A percentile compares a stretch with the other conserved stretches of the same genome.
phyloP scores from a whole-genome alignment of 2,329 filamentous ascomycete genomes.

The Pseudopyrenochaeta lycopersici region DNA sequence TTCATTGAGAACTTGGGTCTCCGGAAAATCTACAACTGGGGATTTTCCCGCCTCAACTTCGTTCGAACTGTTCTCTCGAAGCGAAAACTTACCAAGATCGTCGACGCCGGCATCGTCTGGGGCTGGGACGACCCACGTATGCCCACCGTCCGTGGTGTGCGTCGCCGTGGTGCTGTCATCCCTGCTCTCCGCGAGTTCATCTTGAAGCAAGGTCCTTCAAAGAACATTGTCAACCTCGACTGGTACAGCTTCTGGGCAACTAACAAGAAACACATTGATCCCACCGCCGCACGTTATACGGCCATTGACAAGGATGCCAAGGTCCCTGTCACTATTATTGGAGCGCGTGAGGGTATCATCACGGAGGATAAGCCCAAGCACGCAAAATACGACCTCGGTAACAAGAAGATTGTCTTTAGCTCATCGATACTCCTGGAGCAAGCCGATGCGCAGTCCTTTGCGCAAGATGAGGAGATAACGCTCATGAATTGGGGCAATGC shows the following conservation, averaged over 20 bases:
- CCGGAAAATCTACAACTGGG: slow-evolving; percentile 83
- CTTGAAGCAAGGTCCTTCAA: slow-evolving; percentile 82
- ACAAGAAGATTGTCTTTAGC: slow-evolving; percentile 84
- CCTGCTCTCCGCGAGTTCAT: slow-evolving; percentile 84
- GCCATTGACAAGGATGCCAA: slow-evolving; percentile 73
- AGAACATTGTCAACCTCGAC: slow-evolving; percentile 85
- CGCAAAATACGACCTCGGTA: slow-evolving; percentile 87
- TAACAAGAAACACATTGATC: slow-evolving; percentile 64
- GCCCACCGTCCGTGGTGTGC: slow-evolving; percentile 83
- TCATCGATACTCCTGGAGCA: slow-evolving; percentile 83
- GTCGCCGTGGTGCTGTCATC: slow-evolving; percentile 80
- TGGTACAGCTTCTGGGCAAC: slow-evolving; percentile 72
- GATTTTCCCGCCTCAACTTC: slow-evolving; percentile 86
- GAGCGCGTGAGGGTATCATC: slow-evolving; percentile 63
- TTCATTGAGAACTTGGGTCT: slow-evolving; percentile 78
- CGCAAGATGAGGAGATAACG: slow-evolving; percentile 88
- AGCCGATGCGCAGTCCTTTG: slow-evolving; percentile 82
- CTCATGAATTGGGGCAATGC: slow-evolving; percentile 97
- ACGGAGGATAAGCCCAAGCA: slow-evolving; percentile 85
- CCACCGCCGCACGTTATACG: slow-evolving; percentile 58
- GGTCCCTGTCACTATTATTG: slow-evolving; percentile 75
- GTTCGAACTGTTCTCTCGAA: slow-evolving; percentile 84
- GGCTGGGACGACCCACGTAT: slow-evolving; percentile 90
- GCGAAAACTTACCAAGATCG: slow-evolving; percentile 84
- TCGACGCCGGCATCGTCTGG: slow-evolving; percentile 77